Evolutionary conservation across 108 stramenopile species (phyloP).

Genomic region (Nitzschia putrida): DNA sequence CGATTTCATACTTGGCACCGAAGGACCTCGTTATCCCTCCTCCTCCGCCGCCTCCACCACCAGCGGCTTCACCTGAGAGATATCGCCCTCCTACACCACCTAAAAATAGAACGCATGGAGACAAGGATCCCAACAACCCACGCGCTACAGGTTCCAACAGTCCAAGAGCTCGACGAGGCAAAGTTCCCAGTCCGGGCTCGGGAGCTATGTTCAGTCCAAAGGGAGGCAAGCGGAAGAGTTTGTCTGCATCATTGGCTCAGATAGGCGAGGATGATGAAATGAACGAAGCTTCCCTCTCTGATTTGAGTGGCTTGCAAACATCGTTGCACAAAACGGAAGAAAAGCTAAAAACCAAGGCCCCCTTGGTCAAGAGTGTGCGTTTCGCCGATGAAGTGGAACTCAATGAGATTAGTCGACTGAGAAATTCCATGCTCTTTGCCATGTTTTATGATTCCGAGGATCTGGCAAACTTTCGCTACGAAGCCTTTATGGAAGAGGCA

Average conservation of each 20-base stretch:
- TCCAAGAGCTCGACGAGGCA: not conserved
- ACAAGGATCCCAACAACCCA: not conserved
- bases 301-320: conserved; percentile 17
- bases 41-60: conserved; percentile 7
- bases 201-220: conserved; percentile 8
- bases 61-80: not conserved
- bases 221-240: not conserved
- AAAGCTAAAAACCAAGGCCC: not conserved
- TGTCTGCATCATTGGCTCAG: not conserved
- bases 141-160: not conserved
- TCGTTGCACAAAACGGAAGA: conserved; percentile 2
- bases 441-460: conserved; percentile 25
- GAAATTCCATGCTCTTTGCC: conserved; percentile 15
- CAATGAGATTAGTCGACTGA: conserved; percentile 23
- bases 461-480: conserved; percentile 33
- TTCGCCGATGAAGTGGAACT: conserved; percentile 23
- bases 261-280: conserved; percentile 11
- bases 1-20: conserved; percentile 6
- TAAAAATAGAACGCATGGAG: conserved; percentile 1
- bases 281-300: conserved; percentile 4
- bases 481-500: conserved; percentile 37
- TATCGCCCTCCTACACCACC: conserved; percentile 23
- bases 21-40: not conserved
- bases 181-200: not conserved
- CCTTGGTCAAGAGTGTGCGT: conserved; percentile 1